Evolutionary conservation across 768 basidiomycete species (phyloP).

Genomic region (Lyophyllum atratum): DNA sequence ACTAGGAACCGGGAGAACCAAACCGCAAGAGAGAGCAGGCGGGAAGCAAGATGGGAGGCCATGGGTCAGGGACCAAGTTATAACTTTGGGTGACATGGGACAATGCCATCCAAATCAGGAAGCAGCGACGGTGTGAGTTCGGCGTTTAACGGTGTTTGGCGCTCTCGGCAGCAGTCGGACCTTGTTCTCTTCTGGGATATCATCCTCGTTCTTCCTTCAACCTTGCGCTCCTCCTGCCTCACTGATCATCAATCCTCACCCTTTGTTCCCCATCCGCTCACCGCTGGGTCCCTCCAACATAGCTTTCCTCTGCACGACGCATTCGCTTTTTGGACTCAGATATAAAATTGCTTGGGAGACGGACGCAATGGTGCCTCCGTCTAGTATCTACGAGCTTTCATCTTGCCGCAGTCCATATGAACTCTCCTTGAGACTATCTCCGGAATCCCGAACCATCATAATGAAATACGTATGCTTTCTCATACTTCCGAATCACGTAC

Average conservation of each 20-base stretch:
- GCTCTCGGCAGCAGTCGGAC: conserved; percentile 1
- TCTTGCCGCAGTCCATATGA: neutral
- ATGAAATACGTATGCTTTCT: neutral
- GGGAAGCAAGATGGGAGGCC: conserved; percentile 7
- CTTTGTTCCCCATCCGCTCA: conserved; percentile 15
- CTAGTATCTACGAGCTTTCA: neutral
- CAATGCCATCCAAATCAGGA: conserved; percentile 22
- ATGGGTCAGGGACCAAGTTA: conserved; percentile 13
- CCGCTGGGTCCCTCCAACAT: neutral
- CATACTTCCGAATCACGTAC: neutral
- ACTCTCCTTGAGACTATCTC: neutral
- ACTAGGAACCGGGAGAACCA: conserved; percentile 20
- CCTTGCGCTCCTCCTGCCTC: neutral
- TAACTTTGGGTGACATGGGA: conserved; percentile 18
- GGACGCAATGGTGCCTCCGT: too few relatives aligned
- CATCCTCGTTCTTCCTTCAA: neutral
- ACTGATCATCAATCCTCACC: conserved; percentile 6
- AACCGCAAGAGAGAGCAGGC: neutral
- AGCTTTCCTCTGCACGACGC: neutral
- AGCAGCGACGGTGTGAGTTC: conserved; percentile 8
- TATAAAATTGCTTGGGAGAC: neutral
- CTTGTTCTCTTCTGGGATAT: conserved; percentile 16
- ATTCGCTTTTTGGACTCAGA: neutral
- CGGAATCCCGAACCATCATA: neutral
- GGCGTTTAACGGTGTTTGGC: conserved; percentile 10